These are phyloP conservation scores for Westerdykella aurantiaca DNA, from an alignment of 2,329 filamentous ascomycete genomes.

Conservation along the genomic window DNA sequence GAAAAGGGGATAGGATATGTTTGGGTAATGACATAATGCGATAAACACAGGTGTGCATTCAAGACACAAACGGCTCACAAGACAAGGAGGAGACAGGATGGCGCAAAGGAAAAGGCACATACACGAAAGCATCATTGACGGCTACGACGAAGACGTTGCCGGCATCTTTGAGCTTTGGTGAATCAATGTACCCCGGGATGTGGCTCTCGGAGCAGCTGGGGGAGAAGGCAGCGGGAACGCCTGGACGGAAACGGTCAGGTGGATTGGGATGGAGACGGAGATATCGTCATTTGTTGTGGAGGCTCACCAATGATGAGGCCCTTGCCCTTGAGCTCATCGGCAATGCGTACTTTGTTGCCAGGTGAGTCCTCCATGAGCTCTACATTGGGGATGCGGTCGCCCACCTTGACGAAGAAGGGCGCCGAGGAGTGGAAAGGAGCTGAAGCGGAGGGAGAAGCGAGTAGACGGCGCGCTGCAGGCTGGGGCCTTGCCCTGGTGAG, in stretches of 20 bases:
- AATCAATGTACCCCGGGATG: constrained; percentile 80
- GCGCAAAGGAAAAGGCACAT: constrained; percentile 36
- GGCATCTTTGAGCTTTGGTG: constrained; percentile 69
- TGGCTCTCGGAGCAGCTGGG: constrained; percentile 64
- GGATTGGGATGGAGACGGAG: background rate
- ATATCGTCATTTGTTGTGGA: background rate
- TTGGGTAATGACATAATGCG: background rate
- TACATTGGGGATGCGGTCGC: constrained; percentile 71
- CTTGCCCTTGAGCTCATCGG: constrained; percentile 66
- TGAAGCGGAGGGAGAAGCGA: constrained; percentile 14
- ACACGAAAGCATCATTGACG: constrained; percentile 95
- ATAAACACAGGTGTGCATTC: background rate
- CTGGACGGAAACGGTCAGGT: constrained; percentile 13
- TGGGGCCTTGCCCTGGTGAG: background rate
- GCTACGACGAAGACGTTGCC: constrained; percentile 84
- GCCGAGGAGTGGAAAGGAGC: constrained; percentile 59
- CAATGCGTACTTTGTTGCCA: constrained; percentile 83
- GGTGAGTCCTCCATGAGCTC: constrained; percentile 80
- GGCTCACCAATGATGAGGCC: constrained; percentile 63
- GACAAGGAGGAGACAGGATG: background rate
- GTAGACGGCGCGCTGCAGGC: constrained; percentile 23
- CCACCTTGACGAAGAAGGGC: constrained; percentile 62
- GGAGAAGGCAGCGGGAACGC: constrained; percentile 42
- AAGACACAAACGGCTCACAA: background rate
- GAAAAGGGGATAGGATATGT: background rate